Evolutionary conservation across 225 moss, liverwort and hornwort species (phyloP).

Genomic region (Pseudoscleropodium purum): DNA sequence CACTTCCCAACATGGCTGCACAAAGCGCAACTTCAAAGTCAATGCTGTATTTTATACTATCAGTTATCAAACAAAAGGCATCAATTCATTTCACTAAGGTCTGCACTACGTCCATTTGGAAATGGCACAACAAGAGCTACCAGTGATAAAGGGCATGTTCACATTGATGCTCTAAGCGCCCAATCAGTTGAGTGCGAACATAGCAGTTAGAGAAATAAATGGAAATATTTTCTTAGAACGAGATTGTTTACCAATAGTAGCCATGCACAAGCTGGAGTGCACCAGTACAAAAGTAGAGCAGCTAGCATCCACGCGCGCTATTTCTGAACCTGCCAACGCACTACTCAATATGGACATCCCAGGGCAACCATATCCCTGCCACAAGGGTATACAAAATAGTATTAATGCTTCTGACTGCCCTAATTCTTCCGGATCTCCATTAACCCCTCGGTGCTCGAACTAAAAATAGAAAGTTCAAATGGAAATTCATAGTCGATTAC

Average conservation of each 20-base stretch:
- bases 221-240: not conserved
- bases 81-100: not conserved
- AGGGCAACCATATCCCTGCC: slow-evolving; percentile 95
- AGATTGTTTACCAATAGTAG: slow-evolving; percentile 58
- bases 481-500: not conserved
- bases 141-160: not conserved
- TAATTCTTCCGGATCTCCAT: not conserved
- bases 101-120: not conserved
- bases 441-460: not conserved
- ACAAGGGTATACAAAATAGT: slow-evolving; percentile 7
- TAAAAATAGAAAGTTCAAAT: not conserved
- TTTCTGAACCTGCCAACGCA: slow-evolving; percentile 69
- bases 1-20: slow-evolving; percentile 91
- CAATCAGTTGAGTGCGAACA: not conserved
- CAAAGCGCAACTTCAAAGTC: not conserved
- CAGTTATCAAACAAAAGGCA: not conserved
- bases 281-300: slow-evolving; percentile 94
- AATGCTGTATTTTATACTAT: not conserved
- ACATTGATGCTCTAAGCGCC: not conserved
- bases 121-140: not conserved
- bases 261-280: slow-evolving; percentile 92
- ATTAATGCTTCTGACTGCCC: not conserved
- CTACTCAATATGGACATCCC: slow-evolving; percentile 76
- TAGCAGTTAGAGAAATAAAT: not conserved
- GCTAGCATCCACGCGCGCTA: slow-evolving; percentile 93